phyloP scores from a whole-genome alignment of 1,284 basidiomycete species.

The Fomes fomentarius region DNA sequence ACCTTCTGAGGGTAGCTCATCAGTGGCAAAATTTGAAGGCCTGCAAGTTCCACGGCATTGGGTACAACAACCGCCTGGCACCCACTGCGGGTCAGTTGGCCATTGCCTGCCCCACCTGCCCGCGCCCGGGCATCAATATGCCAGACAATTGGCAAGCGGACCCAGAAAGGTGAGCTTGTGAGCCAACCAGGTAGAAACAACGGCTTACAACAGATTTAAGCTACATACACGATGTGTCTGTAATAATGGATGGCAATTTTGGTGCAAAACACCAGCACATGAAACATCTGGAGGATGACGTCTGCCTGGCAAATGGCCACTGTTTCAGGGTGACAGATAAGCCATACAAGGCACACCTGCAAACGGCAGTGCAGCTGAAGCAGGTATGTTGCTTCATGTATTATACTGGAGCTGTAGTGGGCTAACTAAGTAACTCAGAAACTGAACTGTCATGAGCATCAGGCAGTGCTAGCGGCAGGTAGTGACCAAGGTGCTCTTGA shows the following conservation, averaged over 20 bases:
- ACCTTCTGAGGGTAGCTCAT: neutral
- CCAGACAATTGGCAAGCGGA: neutral
- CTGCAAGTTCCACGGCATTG: neutral
- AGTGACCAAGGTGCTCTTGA: slow-evolving; percentile 4
- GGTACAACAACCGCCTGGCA: neutral
- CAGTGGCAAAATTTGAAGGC: neutral
- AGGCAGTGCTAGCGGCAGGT: slow-evolving; percentile 12
- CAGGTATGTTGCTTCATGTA: too few species aligned
- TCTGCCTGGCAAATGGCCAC: neutral
- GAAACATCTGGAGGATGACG: neutral
- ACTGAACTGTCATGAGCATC: slow-evolving; percentile 2
- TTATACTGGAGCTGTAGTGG: too few species aligned
- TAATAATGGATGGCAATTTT: neutral
- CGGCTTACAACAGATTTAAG: too few species aligned
- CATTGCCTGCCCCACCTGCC: neutral
- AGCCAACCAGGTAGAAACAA: neutral
- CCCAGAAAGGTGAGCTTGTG: neutral
- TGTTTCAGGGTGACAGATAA: neutral
- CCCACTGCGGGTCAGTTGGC: neutral
- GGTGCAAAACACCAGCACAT: neutral
- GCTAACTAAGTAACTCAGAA: neutral
- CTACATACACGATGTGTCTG: neutral
- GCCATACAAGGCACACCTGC: neutral
- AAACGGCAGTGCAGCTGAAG: neutral
- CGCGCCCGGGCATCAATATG: neutral